Percentiles rank a stretch among this genome's conserved stretches.
Conservation (phyloP, 352 stramenopile genomes). For the Sclerospora graminicola region DNA sequence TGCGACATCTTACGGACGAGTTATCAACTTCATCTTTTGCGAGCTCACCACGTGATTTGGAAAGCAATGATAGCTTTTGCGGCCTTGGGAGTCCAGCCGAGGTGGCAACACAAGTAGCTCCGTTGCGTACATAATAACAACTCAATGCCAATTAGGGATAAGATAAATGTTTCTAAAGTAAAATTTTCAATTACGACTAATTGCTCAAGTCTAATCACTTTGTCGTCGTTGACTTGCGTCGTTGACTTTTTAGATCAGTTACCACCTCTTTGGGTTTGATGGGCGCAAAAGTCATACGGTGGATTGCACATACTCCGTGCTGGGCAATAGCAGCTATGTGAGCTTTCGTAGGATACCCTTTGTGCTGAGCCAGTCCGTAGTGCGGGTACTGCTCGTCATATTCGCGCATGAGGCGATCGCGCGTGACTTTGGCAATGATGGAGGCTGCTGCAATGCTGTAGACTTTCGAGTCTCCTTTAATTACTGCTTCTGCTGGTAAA, state of each 20-base stretch:
- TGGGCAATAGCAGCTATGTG: too few species aligned
- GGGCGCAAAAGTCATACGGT: slow-evolving; percentile 94
- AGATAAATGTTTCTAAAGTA: slow-evolving; percentile 18
- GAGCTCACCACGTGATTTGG: slow-evolving; percentile 20
- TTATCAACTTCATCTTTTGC: slow-evolving; percentile 25
- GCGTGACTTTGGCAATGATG: slow-evolving; percentile 97
- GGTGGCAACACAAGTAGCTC: slow-evolving; percentile 11
- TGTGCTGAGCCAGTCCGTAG: slow-evolving; percentile 94
- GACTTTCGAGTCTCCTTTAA: slow-evolving; percentile 94
- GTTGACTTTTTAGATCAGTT: too few species aligned
- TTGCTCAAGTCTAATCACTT: neutral
- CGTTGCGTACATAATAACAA: slow-evolving; percentile 15
- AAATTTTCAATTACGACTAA: too few species aligned
- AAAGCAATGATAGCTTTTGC: slow-evolving; percentile 24
- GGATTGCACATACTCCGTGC: slow-evolving; percentile 89
- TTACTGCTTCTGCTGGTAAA: slow-evolving; percentile 79
- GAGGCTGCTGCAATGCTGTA: slow-evolving; percentile 96
- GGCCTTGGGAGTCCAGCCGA: slow-evolving; percentile 14
- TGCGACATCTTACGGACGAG: slow-evolving; percentile 23
- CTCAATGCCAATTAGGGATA: too few species aligned
- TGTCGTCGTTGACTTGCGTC: slow-evolving; percentile 8
- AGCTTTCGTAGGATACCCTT: slow-evolving; percentile 95
- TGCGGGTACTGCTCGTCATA: slow-evolving; percentile 89
- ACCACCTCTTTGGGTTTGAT: slow-evolving; percentile 78
- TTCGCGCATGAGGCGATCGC: slow-evolving; percentile 95